Evolutionary conservation across 2,329 filamentous ascomycete species (phyloP), one percentile per base, ranked within the genome.

Genomic region (Diplodia sapinea): DNA sequence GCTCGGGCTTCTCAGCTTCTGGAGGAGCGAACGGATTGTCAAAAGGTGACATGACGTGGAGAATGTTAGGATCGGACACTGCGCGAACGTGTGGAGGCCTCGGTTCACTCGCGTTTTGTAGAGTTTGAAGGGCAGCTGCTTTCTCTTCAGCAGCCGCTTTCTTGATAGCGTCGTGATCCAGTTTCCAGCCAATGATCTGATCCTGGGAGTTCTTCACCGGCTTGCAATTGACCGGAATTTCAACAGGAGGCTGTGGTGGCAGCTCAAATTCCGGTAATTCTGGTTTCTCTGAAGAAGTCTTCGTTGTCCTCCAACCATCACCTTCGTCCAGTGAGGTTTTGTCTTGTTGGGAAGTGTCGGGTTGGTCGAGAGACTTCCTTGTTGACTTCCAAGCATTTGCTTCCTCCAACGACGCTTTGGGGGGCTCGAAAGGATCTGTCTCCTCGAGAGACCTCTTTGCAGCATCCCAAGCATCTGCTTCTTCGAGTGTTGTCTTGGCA

Each of bases 11-110:
- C 29, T 47, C 59, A 26, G 59, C 29, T 20, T 63, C 56, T n/a
- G 38, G 23, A 9, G 59, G 31, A 36, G 59, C 59, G 29, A 63
- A 63, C 8, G 59, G 59, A 43, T 63, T 63, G n/a, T 63, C 59
- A 63, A 63, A 63, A 4, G 59, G 59, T 40, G 59, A 63, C 0
- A 43, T 49, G n/a, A 49, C 29, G n/a, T 50, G 29, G 4, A 38
- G 31, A 15, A 63, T 51, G 15, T 47, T 47, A 51, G 59, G 38
- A 17, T 63, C 59, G 5, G 59, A 63, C 4, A 63, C 59, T 17
- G 59, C 50, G 17, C 59, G 59, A n/a, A 31, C 38, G 23, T 63
- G 59, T 26, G n/a, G 17, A 20, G 59, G 43, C 40, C 59, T 36
- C 15, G 31, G 43, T 7, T 62, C 29, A 23, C 23, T 29, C 8